Base-by-base conservation (phyloP, 2,329 filamentous ascomycete genomes). In the Metarhizium sp. region DNA sequence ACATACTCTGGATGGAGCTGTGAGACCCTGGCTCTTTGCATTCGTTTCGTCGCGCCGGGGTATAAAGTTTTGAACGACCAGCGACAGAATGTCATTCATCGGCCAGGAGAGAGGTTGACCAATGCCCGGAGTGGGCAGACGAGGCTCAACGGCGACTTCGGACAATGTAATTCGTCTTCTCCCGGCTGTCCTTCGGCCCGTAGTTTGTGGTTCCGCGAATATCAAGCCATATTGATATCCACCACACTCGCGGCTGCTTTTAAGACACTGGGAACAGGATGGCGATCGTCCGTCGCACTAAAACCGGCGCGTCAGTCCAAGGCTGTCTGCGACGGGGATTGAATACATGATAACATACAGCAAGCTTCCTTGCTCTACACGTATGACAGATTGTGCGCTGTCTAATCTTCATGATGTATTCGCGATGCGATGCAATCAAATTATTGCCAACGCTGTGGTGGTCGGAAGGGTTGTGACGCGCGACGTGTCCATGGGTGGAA, bases 1-100 rank as follows among this genome's bases (percentile, higher is more conserved):
- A 54, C 71, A 74, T 48, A 73, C 67, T 10, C 67, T 64, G 29
- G 65, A 71, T 51, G 72, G 61, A 60, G 5, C 43, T 42, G 8
- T 11, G 52, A 20, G 16, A 40, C 34, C 43, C 18, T 25, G 18
- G 43, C 8, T 11, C 4, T 46, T 7, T 6, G 20, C 18, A 8
- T 25, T 13, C 11, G 55, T 18, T 14, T 54, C 49, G 45, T 62
- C 51, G 10, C 54, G 52, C 1, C 30, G 46, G 0, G 59, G 61
- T 18, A 56, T 52, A 30, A 63, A 64, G 13, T 62, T 63, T 30
- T 62, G 64, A 2, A 63, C 59, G 0, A 63, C 57, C 0, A 66
- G 48, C 0, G 62, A 64, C 25, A 66, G 59, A 46, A 66, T 60
- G 50, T 65, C 62, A 5, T 58, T 46, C 2, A 65, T 49, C 1